Conservation (phyloP, 2,329 filamentous ascomycete genomes). For the Sporothrix schenckii region DNA sequence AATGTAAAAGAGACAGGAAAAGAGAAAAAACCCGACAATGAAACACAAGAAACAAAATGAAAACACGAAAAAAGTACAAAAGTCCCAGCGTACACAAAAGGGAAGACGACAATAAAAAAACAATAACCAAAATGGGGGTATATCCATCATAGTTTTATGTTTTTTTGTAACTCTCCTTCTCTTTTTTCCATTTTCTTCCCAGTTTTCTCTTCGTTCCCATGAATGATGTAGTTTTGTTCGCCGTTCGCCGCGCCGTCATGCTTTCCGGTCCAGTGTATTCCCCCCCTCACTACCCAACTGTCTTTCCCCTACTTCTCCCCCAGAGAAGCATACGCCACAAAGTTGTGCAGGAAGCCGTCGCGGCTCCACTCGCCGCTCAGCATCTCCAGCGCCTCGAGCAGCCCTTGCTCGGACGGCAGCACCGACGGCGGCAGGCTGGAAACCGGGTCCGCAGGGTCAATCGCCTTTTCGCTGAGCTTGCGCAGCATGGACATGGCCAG, state of each 20-base stretch:
- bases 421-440: slow-evolving; percentile 61
- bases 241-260: neutral
- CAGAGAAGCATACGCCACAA: slow-evolving; percentile 65
- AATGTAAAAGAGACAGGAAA: neutral
- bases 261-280: neutral
- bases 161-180: neutral
- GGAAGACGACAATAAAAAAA: neutral
- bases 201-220: neutral
- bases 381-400: slow-evolving; percentile 69
- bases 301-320: slow-evolving; percentile 39
- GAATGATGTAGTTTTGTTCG: neutral
- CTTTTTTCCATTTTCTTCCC: slow-evolving; percentile 10
- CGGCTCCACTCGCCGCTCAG: slow-evolving; percentile 63
- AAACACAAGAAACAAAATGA: neutral
- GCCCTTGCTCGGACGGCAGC: slow-evolving; percentile 66
- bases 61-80: neutral
- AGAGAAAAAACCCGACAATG: slow-evolving; percentile 9
- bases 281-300: too few species aligned
- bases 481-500: slow-evolving; percentile 70
- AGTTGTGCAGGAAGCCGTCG: slow-evolving; percentile 67
- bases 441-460: slow-evolving; percentile 57
- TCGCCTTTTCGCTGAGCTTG: slow-evolving; percentile 68
- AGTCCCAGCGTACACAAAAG: slow-evolving; percentile 10
- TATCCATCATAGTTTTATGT: neutral
- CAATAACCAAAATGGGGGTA: neutral